phyloP scores from a whole-genome alignment of 1,284 basidiomycete species.

The Austropuccinia psidii region DNA sequence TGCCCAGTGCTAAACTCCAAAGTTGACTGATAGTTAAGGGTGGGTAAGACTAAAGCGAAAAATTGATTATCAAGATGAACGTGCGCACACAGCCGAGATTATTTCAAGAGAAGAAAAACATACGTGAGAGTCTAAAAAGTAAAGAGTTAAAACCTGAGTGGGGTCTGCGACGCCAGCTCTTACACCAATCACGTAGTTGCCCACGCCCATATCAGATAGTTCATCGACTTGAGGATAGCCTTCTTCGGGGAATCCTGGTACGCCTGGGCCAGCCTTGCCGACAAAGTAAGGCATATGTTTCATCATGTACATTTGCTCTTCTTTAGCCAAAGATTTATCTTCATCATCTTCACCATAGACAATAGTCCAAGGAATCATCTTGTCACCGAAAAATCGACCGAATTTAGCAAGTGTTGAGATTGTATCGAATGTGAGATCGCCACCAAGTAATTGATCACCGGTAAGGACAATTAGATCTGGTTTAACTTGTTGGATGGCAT shows the following conservation, averaged over 20 bases:
- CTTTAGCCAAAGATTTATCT: slow-evolving; percentile 41
- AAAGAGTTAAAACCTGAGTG: slow-evolving; percentile 36
- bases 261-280: slow-evolving; percentile 40
- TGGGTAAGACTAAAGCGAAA: neutral
- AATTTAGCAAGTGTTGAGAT: slow-evolving; percentile 41
- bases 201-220: slow-evolving; percentile 30
- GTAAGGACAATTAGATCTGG: slow-evolving; percentile 26
- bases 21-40: neutral
- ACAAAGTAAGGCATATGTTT: slow-evolving; percentile 43
- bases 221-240: neutral
- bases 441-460: slow-evolving; percentile 33
- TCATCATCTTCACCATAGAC: slow-evolving; percentile 46
- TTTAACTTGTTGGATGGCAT: neutral
- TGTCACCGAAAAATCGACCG: slow-evolving; percentile 40
- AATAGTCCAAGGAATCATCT: slow-evolving; percentile 44
- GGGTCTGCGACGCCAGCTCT: slow-evolving; percentile 1
- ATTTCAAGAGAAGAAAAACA: neutral
- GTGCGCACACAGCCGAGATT: neutral
- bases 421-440: slow-evolving; percentile 44
- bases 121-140: slow-evolving; percentile 43
- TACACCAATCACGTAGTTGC: slow-evolving; percentile 26
- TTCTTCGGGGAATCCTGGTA: slow-evolving; percentile 12
- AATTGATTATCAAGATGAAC: neutral
- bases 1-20: slow-evolving; percentile 26
- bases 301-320: slow-evolving; percentile 42